phyloP scores from a whole-genome alignment of 345 rosid genomes.

The Odontarrhena argentea region DNA sequence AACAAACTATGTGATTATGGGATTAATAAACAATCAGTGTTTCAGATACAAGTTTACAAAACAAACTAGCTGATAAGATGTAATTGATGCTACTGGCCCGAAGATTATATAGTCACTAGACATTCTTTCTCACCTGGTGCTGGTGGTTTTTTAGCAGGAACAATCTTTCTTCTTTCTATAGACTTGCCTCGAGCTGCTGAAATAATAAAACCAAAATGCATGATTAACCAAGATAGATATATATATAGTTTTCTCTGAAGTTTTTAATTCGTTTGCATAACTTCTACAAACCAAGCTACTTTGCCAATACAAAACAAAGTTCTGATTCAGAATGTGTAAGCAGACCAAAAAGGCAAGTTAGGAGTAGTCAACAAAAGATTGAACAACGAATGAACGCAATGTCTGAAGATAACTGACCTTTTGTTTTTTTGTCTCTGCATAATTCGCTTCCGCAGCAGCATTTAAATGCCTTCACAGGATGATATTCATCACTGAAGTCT shows the following conservation, averaged over 20 bases:
- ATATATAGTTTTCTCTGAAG: background rate
- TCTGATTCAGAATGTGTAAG: conserved; percentile 2
- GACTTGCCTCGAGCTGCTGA: conserved; percentile 39
- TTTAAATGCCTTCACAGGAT: conserved; percentile 76
- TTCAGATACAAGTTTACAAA: background rate
- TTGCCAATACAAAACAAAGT: background rate
- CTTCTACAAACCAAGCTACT: conserved; percentile 16
- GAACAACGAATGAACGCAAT: conserved; percentile 22
- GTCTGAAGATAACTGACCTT: conserved; percentile 37
- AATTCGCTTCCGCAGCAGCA: conserved; percentile 68
- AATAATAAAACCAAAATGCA: conserved; percentile 19
- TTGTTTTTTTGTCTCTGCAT: conserved; percentile 57
- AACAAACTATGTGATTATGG: too few species aligned
- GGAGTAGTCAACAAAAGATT: background rate
- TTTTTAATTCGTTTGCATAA: background rate
- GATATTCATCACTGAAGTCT: conserved; percentile 64
- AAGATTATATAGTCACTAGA: background rate
- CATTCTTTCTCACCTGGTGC: conserved; percentile 33
- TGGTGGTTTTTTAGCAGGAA: conserved; percentile 36
- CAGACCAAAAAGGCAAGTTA: conserved; percentile 25
- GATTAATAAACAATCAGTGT: background rate
- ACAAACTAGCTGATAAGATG: background rate
- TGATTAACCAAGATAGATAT: conserved; percentile 5
- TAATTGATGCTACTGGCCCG: background rate
- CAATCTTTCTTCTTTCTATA: conserved; percentile 35